phyloP scores from a whole-genome alignment of 805 yeast genomes.

The Suhomyces sp. region DNA sequence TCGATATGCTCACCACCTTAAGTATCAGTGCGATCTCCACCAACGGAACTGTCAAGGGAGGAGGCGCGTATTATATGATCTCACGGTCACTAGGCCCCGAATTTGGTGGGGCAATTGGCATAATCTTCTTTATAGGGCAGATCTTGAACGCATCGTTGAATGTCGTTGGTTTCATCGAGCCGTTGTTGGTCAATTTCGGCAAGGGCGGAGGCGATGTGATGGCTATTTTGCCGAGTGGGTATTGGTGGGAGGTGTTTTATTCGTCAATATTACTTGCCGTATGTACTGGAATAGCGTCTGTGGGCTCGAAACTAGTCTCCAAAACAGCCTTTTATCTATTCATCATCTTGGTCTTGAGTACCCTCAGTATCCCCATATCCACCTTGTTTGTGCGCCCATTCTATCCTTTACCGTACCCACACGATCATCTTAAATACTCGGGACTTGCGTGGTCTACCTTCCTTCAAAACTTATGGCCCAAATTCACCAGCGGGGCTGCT shows the following conservation, averaged over 20 bases:
- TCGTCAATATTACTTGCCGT: conserved; percentile 64
- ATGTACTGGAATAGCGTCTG: conserved; percentile 73
- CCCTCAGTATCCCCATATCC: conserved; percentile 79
- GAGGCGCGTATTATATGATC: conserved; percentile 98
- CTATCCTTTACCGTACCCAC: conserved; percentile 49
- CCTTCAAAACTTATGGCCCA: conserved; percentile 65
- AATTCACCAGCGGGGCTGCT: conserved; percentile 86
- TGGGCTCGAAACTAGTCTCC: conserved; percentile 80
- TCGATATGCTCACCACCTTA: conserved; percentile 80
- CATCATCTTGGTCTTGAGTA: conserved; percentile 62
- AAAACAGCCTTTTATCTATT: conserved; percentile 77
- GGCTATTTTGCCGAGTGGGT: conserved; percentile 63
- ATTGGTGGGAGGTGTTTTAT: conserved; percentile 66
- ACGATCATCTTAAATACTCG: conserved; percentile 49
- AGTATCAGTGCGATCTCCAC: conserved; percentile 95
- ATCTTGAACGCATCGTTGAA: conserved; percentile 87
- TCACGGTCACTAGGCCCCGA: conserved; percentile 95
- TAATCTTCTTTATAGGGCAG: conserved; percentile 93
- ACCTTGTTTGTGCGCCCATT: conserved; percentile 59
- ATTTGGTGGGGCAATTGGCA: conserved; percentile 96
- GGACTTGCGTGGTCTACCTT: conserved; percentile 75
- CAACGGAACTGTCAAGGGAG: conserved; percentile 95
- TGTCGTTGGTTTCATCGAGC: conserved; percentile 94
- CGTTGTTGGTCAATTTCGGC: conserved; percentile 79
- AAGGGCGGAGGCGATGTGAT: conserved; percentile 51